Evolutionary conservation across 495 filamentous ascomycete species (phyloP).

Genomic region (Podospora comata): DNA sequence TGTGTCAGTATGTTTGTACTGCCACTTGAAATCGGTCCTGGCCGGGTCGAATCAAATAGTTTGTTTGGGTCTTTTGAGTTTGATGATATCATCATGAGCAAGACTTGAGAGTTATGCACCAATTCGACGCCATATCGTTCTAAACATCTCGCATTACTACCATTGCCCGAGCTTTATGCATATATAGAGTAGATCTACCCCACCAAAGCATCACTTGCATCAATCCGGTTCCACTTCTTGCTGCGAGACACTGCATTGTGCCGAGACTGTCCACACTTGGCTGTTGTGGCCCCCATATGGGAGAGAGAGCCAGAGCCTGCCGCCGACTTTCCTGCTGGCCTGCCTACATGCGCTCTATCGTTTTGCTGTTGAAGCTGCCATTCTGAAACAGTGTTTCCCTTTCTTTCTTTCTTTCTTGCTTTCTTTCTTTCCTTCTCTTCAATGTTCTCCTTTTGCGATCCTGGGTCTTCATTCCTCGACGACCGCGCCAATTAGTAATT

Average conservation of each 20-base stretch:
- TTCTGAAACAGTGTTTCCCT: neutral
- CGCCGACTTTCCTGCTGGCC: neutral
- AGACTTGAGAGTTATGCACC: neutral
- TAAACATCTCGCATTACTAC: neutral
- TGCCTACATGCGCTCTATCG: neutral
- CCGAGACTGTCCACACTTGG: conserved; percentile 2
- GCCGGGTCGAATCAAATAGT: neutral
- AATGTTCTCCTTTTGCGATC: neutral
- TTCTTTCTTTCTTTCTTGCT: neutral
- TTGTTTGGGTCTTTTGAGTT: neutral
- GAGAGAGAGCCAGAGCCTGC: no score
- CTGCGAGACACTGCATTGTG: neutral
- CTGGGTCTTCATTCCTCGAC: neutral
- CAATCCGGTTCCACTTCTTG: neutral
- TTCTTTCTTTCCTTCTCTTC: neutral
- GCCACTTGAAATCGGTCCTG: neutral
- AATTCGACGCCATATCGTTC: neutral
- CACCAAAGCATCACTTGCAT: neutral
- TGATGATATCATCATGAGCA: neutral
- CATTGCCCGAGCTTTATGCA: neutral
- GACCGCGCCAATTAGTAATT: neutral
- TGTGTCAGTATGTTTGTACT: neutral
- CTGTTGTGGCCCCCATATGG: neutral
- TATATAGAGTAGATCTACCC: neutral
- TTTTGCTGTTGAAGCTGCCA: neutral